A percentile compares a stretch with the other conserved stretches of the same genome.
Conservation (phyloP, 257 asterid species). For the Nicotiana tabacum region DNA sequence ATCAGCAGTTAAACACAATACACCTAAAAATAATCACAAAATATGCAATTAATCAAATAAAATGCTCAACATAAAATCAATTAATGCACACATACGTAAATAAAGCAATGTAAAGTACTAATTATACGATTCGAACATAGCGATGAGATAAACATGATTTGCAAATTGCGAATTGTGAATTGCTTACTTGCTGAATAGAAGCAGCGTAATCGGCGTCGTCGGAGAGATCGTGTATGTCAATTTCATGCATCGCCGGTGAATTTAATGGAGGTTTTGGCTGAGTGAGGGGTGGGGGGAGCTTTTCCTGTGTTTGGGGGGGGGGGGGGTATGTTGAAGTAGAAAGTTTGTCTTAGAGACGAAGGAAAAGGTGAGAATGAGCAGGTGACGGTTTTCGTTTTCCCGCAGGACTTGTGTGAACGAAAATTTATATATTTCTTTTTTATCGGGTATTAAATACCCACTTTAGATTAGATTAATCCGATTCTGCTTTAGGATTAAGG, state of each 20-base stretch:
- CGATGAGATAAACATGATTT: not conserved
- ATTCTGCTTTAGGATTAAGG: too few relatives aligned
- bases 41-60: not conserved
- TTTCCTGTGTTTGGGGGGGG: not conserved
- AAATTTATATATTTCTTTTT: not conserved
- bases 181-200: constrained; percentile 13
- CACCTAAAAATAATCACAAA: not conserved
- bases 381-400: not conserved
- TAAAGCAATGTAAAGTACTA: not conserved
- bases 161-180: not conserved
- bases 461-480: too few relatives aligned
- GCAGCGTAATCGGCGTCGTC: constrained; percentile 14
- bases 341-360: constrained; percentile 8
- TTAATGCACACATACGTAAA: not conserved
- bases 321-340: not conserved
- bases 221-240: constrained; percentile 8
- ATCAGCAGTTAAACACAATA: not conserved
- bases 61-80: not conserved
- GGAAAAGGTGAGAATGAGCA: not conserved
- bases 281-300: not conserved
- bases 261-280: not conserved
- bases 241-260: constrained; percentile 11
- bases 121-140: not conserved
- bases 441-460: too few relatives aligned
- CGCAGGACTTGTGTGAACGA: not conserved